A percentile compares a stretch with the other conserved stretches of the same genome.
These are phyloP conservation scores for Lichtheimia hyalospora DNA, from an alignment of 371 early-diverging fungal species.

Conservation along the genomic window DNA sequence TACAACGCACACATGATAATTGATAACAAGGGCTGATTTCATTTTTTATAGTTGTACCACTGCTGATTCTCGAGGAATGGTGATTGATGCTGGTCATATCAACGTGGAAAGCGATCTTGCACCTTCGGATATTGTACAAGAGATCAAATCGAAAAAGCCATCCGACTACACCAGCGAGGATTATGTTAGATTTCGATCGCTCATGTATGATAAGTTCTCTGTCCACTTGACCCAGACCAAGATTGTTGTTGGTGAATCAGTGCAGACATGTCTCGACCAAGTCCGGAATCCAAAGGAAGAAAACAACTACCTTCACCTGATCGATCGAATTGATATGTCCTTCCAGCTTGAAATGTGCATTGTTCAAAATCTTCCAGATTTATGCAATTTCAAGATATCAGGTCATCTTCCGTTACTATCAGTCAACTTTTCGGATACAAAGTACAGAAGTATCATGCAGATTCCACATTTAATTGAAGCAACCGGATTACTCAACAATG, in stretches of 20 bases:
- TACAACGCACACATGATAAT: not conserved
- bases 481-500: conserved; percentile 34
- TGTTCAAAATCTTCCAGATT: conserved; percentile 72
- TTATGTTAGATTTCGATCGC: conserved; percentile 66
- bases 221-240: conserved; percentile 83
- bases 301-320: conserved; percentile 68
- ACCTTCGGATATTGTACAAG: conserved; percentile 63
- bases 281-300: conserved; percentile 47
- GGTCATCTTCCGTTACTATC: conserved; percentile 87
- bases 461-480: conserved; percentile 62
- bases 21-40: not conserved
- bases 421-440: conserved; percentile 91
- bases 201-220: conserved; percentile 92
- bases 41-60: conserved; percentile 61
- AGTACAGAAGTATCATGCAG: conserved; percentile 90
- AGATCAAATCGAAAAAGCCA: conserved; percentile 69
- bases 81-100: conserved; percentile 94
- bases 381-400: conserved; percentile 76
- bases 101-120: conserved; percentile 83
- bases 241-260: conserved; percentile 78
- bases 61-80: conserved; percentile 66
- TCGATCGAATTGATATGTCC: conserved; percentile 86
- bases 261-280: conserved; percentile 73
- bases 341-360: conserved; percentile 87
- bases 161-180: conserved; percentile 64